Percentiles rank a stretch among this genome's conserved stretches.
phyloP scores from a whole-genome alignment of 129 eudicot species.

The Glebionis coronaria region DNA sequence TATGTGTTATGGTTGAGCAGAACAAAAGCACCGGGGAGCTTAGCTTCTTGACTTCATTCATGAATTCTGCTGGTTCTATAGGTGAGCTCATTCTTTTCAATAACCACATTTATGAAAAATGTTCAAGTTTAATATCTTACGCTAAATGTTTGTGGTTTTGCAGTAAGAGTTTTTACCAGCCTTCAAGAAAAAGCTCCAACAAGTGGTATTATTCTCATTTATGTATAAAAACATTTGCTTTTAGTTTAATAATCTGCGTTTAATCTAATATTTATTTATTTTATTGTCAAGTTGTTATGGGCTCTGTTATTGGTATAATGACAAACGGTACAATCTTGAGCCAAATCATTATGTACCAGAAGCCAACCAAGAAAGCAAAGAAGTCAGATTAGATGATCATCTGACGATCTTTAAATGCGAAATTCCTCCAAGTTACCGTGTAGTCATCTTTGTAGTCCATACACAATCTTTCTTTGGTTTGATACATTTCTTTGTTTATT shows the following conservation, averaged over 20 bases:
- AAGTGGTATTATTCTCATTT: slow-evolving; percentile 57
- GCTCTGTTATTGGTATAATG: slow-evolving; percentile 70
- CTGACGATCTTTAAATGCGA: slow-evolving; percentile 11
- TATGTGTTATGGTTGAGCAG: slow-evolving; percentile 48
- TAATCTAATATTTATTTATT: slow-evolving; percentile 16
- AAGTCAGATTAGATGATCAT: slow-evolving; percentile 48
- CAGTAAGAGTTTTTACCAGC: slow-evolving; percentile 97
- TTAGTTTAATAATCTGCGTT: background rate
- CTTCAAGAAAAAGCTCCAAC: slow-evolving; percentile 91
- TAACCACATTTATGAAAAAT: background rate
- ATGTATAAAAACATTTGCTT: background rate
- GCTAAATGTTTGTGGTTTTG: slow-evolving; percentile 20
- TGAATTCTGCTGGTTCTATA: slow-evolving; percentile 83
- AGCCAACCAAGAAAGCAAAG: slow-evolving; percentile 70
- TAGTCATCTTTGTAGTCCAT: background rate
- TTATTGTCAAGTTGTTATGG: slow-evolving; percentile 50
- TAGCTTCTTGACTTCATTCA: slow-evolving; percentile 76
- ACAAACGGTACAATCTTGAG: slow-evolving; percentile 77
- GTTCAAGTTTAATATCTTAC: background rate
- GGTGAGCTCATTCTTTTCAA: slow-evolving; percentile 43
- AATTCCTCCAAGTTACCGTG: background rate
- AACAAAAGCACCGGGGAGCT: slow-evolving; percentile 96
- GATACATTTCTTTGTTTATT: slow-evolving; percentile 12
- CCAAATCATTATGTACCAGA: slow-evolving; percentile 75
- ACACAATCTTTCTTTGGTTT: slow-evolving; percentile 3